Evolutionary conservation across 257 asterid species (phyloP), one percentile per base, ranked within the genome.

Genomic region (Linderniella brevidens): DNA sequence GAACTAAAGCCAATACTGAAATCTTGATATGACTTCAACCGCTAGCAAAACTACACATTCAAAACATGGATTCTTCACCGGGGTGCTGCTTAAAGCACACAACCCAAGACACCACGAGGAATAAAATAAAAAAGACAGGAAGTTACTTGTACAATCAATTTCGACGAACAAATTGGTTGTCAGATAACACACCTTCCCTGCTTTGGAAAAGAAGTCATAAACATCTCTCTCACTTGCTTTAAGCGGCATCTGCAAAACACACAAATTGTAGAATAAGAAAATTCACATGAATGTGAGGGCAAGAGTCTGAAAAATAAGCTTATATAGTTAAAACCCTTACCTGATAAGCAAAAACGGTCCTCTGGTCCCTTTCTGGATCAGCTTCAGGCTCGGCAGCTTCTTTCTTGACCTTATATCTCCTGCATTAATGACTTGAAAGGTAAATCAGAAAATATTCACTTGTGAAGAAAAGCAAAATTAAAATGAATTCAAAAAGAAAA

Each of bases 311-410:
- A 48, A 46, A 15, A 29, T 17, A 12, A 19, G 35, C 32, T 55
- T 18, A 38, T n/a, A n/a, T n/a, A n/a, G n/a, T 47, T 64, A 67
- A 38, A 56, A 41, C 47, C 55, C 42, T 41, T 40, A 80, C 92
- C 83, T 80, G 92, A 69, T 77, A 80, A 51, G 81, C 92, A 65
- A 80, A 77, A 71, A 80, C 87, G 11, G 92, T 80, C 59, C 81
- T 59, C 66, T 71, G 87, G 51, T 77, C 81, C 56, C 81, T 66
- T 52, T 77, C 87, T 25, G 87, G 83, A 61, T 77, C 87, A 53
- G 77, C 75, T 62, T 66, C 71, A 25, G 79, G 69, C 60, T 75
- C 75, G 37, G 41, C 68, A 0, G 68, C 80, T 60, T 80, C 86
- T 64, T 67, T 77, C 54, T 77, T 71, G 48, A 71, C 84, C 60